These are phyloP conservation scores for Begonia masoniana DNA, from an alignment of 306 rosid species.

Conservation along the genomic window DNA sequence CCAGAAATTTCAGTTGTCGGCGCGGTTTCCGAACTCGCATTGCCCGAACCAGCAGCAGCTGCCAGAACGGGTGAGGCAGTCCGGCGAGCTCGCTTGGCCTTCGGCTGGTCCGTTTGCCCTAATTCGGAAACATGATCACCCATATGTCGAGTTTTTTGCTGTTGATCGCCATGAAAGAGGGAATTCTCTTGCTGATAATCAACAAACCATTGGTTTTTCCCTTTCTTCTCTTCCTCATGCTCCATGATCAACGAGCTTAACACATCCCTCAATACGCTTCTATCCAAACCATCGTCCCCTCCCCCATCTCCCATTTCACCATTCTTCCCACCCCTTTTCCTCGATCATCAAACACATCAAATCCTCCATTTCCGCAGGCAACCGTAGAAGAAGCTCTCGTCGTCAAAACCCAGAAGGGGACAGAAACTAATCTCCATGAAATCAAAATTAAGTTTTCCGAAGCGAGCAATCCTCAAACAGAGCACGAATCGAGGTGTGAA, in stretches of 20 bases:
- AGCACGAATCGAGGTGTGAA: background rate
- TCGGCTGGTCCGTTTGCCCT: background rate
- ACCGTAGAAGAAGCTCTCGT: background rate
- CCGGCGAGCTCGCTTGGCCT: background rate
- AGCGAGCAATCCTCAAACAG: too few species aligned
- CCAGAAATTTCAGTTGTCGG: background rate
- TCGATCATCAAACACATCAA: background rate
- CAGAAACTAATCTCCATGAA: constrained; percentile 1
- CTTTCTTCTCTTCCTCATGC: background rate
- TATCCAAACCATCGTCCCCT: background rate
- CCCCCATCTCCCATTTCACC: too few species aligned
- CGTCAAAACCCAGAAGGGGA: constrained; percentile 1
- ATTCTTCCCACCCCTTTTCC: background rate
- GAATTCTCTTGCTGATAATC: background rate
- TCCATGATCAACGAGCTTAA: background rate
- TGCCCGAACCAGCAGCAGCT: background rate
- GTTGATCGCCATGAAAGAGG: background rate
- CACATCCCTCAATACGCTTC: background rate
- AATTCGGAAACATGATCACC: background rate
- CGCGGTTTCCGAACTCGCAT: background rate
- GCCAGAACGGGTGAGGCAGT: background rate
- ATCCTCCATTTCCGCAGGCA: background rate
- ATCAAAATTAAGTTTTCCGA: background rate
- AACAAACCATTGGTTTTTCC: background rate
- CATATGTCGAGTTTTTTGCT: too few species aligned